These are phyloP conservation scores for Metschnikowia amazonensis DNA, from an alignment of 805 yeast species.

Conservation along the genomic window DNA sequence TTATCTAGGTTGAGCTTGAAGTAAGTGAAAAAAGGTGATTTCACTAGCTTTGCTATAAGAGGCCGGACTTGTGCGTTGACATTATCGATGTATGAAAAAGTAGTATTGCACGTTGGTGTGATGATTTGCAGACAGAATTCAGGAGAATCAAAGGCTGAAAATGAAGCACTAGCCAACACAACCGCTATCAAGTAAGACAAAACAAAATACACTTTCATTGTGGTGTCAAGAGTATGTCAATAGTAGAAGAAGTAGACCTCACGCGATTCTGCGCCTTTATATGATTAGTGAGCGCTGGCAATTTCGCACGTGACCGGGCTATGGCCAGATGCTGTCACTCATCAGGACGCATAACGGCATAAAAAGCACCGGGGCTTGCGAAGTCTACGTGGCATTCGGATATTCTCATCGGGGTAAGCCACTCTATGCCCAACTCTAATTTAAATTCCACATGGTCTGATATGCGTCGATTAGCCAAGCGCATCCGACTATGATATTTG, in stretches of 20 bases:
- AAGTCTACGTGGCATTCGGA: not conserved
- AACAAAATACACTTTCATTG: constrained; percentile 9
- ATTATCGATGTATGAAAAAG: constrained; percentile 40
- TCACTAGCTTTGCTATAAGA: constrained; percentile 52
- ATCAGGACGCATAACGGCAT: not conserved
- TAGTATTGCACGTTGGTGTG: constrained; percentile 43
- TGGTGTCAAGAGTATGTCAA: no score
- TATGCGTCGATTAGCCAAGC: not conserved
- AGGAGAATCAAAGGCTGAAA: constrained; percentile 39
- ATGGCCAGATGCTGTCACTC: not conserved
- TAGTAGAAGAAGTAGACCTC: no score
- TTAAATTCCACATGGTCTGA: not conserved
- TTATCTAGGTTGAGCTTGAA: constrained; percentile 80
- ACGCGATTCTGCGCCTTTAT: constrained; percentile 4
- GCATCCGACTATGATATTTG: not conserved
- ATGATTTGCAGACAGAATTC: constrained; percentile 44
- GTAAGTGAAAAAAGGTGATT: constrained; percentile 80
- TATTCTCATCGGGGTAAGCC: not conserved
- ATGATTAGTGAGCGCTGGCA: constrained; percentile 1
- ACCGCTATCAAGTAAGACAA: constrained; percentile 7
- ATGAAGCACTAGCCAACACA: constrained; percentile 8
- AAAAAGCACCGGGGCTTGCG: not conserved
- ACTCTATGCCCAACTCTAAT: not conserved
- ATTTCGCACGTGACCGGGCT: constrained; percentile 5
- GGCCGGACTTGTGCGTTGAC: constrained; percentile 40